A percentile compares a stretch with the other conserved stretches of the same genome.
phyloP scores from a whole-genome alignment of 495 filamentous ascomycete genomes.

The Gamarada debralockiae region DNA sequence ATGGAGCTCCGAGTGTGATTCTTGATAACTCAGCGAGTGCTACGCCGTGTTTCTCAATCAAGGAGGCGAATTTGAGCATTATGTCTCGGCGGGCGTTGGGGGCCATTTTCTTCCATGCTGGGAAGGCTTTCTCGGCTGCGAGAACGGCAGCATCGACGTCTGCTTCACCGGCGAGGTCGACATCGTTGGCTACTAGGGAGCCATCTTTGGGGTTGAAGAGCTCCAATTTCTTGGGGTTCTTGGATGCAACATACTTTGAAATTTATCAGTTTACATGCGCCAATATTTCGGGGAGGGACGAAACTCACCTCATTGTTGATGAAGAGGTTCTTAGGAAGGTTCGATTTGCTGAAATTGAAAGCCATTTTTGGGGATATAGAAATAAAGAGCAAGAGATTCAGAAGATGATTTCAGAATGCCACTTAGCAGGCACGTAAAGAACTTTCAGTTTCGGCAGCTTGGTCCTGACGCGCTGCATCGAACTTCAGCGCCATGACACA shows the following conservation, averaged over 20 bases:
- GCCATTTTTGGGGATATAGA: conserved; percentile 15
- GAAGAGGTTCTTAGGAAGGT: conserved; percentile 37
- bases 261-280: not conserved
- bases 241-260: conserved; percentile 34
- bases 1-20: conserved; percentile 33
- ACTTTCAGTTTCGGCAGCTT: too few species aligned
- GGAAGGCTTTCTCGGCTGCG: conserved; percentile 67
- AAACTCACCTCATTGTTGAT: conserved; percentile 38
- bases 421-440: too few species aligned
- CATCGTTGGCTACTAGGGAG: conserved; percentile 34
- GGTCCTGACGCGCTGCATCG: too few species aligned
- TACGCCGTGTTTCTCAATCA: conserved; percentile 36
- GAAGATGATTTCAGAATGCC: too few species aligned
- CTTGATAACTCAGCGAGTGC: conserved; percentile 32
- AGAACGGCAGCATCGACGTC: conserved; percentile 56
- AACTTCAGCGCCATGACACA: too few species aligned
- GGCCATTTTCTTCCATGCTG: conserved; percentile 62
- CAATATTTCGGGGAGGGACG: not conserved
- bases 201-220: conserved; percentile 37
- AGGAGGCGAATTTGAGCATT: conserved; percentile 62
- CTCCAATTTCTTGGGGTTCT: conserved; percentile 33
- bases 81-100: conserved; percentile 63
- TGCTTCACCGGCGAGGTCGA: conserved; percentile 46
- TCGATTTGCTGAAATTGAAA: conserved; percentile 31
- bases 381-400: too few species aligned